Percentiles rank a stretch among this genome's conserved stretches.
Conservation (phyloP, 2,329 filamentous ascomycete species). For the Neofusicoccum parvum region DNA sequence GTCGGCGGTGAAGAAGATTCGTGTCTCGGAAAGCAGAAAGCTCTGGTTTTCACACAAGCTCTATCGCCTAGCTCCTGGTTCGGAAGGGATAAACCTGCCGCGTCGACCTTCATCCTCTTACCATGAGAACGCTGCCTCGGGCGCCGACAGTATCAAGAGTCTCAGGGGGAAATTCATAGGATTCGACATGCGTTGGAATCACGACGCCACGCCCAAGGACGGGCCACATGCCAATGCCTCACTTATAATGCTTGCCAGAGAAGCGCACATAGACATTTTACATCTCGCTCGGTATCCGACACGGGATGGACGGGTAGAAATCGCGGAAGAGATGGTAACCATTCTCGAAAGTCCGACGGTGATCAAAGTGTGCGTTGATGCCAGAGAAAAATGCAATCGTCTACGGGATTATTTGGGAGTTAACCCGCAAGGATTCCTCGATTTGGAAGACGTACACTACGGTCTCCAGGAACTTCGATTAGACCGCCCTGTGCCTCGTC, state of each 20-base stretch:
- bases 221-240: slow-evolving; percentile 71
- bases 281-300: slow-evolving; percentile 61
- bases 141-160: neutral
- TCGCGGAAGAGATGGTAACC: slow-evolving; percentile 68
- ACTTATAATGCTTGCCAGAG: slow-evolving; percentile 78
- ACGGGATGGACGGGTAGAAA: slow-evolving; percentile 43
- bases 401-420: slow-evolving; percentile 69
- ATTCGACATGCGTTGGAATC: slow-evolving; percentile 86
- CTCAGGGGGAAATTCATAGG: slow-evolving; percentile 60
- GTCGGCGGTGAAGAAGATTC: too few relatives aligned
- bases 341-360: slow-evolving; percentile 73
- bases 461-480: neutral
- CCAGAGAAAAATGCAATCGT: slow-evolving; percentile 67
- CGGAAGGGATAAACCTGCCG: too few relatives aligned
- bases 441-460: slow-evolving; percentile 53
- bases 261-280: slow-evolving; percentile 76
- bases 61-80: neutral
- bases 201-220: slow-evolving; percentile 47
- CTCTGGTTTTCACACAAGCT: neutral
- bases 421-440: slow-evolving; percentile 68
- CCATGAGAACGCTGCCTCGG: neutral
- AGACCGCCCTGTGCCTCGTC: neutral
- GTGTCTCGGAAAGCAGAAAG: neutral
- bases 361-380: slow-evolving; percentile 75
- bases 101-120: neutral